phyloP scores from a whole-genome alignment of 257 asterid genomes.

The Nicotiana tomentosiformis region DNA sequence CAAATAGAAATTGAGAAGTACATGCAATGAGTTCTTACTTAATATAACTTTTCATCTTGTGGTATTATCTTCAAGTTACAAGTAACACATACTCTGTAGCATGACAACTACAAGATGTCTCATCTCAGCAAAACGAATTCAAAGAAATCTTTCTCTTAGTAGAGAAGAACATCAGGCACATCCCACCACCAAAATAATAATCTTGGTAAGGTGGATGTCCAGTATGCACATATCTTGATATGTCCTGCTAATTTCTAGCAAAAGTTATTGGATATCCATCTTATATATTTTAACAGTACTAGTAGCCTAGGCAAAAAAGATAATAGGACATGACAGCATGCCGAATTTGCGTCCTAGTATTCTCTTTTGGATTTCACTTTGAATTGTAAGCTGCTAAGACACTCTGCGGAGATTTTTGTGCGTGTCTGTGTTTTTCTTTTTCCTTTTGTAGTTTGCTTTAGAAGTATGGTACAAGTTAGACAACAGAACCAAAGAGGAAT shows the following conservation, averaged over 20 bases:
- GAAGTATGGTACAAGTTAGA: background rate
- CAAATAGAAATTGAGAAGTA: background rate
- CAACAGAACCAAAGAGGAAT: background rate
- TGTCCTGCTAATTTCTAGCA: background rate
- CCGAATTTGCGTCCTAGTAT: background rate
- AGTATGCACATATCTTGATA: background rate
- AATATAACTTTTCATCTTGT: background rate
- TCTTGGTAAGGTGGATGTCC: background rate
- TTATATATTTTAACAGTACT: background rate
- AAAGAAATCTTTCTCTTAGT: background rate
- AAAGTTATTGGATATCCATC: background rate
- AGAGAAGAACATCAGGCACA: background rate
- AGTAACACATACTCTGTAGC: background rate
- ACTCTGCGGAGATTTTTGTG: background rate
- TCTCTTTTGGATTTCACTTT: background rate
- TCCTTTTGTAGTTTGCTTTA: background rate
- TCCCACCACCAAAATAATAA: background rate
- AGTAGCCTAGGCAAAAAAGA: background rate
- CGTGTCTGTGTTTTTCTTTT: background rate
- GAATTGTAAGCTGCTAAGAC: background rate
- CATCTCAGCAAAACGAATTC: background rate
- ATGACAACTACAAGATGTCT: background rate
- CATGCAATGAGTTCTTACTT: conserved; percentile 2
- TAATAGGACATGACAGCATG: background rate
- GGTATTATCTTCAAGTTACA: background rate